Percentiles rank a stretch among this genome's conserved stretches.
Conservation (phyloP, 768 basidiomycete species). For the Russula emetica region DNA sequence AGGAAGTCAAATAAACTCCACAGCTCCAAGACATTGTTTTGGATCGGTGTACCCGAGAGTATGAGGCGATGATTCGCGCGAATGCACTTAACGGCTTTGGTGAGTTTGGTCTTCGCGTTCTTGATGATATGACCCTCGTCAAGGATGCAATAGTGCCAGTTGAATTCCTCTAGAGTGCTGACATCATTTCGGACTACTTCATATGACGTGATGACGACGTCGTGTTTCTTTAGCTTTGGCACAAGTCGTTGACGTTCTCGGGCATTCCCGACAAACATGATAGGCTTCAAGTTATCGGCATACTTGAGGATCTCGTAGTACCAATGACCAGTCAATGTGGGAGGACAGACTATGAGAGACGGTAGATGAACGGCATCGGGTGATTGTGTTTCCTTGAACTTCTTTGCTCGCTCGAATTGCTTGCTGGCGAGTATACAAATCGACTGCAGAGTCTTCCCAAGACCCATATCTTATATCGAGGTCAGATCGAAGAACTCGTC, state of each 20-base stretch:
- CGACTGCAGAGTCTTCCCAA: constrained; percentile 96
- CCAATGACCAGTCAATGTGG: constrained; percentile 98
- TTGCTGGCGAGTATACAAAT: constrained; percentile 96
- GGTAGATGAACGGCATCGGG: constrained; percentile 83
- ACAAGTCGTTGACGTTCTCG: constrained; percentile 72
- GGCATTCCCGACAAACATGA: constrained; percentile 86
- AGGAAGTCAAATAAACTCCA: constrained; percentile 99
- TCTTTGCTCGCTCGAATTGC: constrained; percentile 78
- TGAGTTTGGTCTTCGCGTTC: constrained; percentile 96
- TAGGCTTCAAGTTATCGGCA: constrained; percentile 72
- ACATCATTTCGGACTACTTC: constrained; percentile 97
- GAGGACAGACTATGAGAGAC: constrained; percentile 93
- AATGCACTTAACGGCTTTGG: constrained; percentile 90
- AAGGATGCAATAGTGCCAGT: constrained; percentile 94
- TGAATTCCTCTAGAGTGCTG: constrained; percentile 58
- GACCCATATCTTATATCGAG: constrained; percentile 79
- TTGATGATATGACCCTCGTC: constrained; percentile 99
- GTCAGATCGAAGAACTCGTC: constrained; percentile 17
- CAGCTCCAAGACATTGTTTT: constrained; percentile 96
- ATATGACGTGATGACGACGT: constrained; percentile 96
- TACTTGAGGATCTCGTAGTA: constrained; percentile 97
- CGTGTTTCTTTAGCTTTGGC: constrained; percentile 60
- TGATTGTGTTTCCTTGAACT: constrained; percentile 57
- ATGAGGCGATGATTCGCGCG: constrained; percentile 90
- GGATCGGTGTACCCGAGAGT: constrained; percentile 95